Evolutionary conservation across 2,329 filamentous ascomycete species (phyloP).

Genomic region (Colletotrichum sp.): DNA sequence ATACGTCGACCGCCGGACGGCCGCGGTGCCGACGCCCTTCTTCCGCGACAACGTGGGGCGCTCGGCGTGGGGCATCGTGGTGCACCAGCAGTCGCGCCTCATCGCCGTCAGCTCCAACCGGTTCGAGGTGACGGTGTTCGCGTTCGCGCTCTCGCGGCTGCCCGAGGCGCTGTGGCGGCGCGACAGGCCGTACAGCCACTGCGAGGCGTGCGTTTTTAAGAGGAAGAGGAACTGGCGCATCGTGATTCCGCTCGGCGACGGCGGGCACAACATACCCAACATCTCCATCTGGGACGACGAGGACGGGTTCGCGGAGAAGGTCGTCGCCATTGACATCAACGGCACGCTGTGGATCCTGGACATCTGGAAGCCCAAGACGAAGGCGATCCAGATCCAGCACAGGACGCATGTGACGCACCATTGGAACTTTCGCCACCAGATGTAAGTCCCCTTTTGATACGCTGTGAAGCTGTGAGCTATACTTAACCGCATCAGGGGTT

Average conservation of each 20-base stretch:
- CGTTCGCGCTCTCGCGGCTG: constrained; percentile 41
- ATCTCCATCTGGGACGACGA: constrained; percentile 54
- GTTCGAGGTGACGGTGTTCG: constrained; percentile 57
- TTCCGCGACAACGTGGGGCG: constrained; percentile 77
- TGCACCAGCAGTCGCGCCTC: constrained; percentile 81
- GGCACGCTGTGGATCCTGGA: constrained; percentile 55
- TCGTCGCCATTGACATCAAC: constrained; percentile 56
- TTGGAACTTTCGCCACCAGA: constrained; percentile 20
- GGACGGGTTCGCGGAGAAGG: constrained; percentile 51
- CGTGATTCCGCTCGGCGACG: constrained; percentile 42
- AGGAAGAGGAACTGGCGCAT: constrained; percentile 57
- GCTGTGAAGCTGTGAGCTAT: not conserved
- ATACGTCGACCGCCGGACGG: constrained; percentile 38
- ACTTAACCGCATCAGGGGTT: constrained; percentile 38
- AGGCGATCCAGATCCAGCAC: constrained; percentile 8
- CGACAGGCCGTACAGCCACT: constrained; percentile 21
- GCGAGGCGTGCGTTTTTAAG: constrained; percentile 39
- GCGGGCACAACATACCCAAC: constrained; percentile 55
- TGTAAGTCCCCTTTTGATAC: not conserved
- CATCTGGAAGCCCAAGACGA: constrained; percentile 49
- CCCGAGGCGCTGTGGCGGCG: constrained; percentile 22
- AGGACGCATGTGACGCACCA: not conserved
- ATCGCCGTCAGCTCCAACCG: constrained; percentile 87
- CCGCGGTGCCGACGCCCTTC: constrained; percentile 51
- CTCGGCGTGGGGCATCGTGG: constrained; percentile 88